Base-by-base conservation (phyloP, 2,329 filamentous ascomycete species). In the Phyllosticta paracitricarpa region DNA sequence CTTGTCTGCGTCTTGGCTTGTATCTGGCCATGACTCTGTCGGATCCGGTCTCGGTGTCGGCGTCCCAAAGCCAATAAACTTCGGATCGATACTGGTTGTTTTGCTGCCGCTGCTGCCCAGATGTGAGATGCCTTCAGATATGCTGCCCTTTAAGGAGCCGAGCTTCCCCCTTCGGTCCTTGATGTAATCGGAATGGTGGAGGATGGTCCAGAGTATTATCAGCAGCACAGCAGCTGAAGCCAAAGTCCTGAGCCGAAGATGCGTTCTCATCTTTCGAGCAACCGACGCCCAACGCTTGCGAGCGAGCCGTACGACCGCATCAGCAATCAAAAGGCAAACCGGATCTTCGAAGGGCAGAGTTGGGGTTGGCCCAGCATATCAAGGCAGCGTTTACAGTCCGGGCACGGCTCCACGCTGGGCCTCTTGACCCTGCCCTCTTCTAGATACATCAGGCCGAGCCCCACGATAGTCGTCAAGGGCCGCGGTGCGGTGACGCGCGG, bases 31-130 rank as follows among this genome's bases (percentile, higher is more conserved):
- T 48, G 40, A 17, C n/a, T 48, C 3, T 17, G 17, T n/a, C 40
- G 9, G 17, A 28, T 54, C 52, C 4, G 33, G 14, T 6, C n/a
- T 4, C 7, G 55, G 54, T 3, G 26, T 30, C 10, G 59, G 59
- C 4, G 59, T 61, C 7, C 59, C 59, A 25, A 57, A 61, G 8
- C 59, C 59, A n/a, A 57, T 30, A 28, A 48, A 61, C 28, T 61
- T 61, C 5, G 28, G 26, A 17, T 61, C 55, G 22, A 61, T 24
- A 28, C 56, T 33, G 2, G 58, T 51, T n/a, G 14, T 48, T 28
- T 19, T 40, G 26, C 28, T 40, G 5, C n/a, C 26, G 14, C 54
- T 22, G 17, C 5, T 35, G 4, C 58, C 59, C 30, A 57, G 48
- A 10, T 54, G 54, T 6, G n/a, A 48, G 9, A 52, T 14, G 9